phyloP scores from a whole-genome alignment of 805 yeast species.

The Kodamaea hsintzibuensis region DNA sequence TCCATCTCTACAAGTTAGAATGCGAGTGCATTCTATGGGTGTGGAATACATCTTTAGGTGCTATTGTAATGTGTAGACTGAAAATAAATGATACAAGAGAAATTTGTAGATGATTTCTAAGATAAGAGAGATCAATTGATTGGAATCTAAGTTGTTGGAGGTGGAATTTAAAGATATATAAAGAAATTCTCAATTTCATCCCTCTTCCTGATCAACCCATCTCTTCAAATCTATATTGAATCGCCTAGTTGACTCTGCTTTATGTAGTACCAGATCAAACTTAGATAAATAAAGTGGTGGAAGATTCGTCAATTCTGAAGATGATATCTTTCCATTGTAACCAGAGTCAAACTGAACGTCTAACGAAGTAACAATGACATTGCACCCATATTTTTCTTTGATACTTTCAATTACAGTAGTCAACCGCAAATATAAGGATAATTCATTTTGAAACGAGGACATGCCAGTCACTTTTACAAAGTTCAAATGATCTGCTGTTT shows the following conservation, averaged over 20 bases:
- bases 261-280: not conserved
- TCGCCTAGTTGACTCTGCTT: not conserved
- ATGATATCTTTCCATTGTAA: conserved; percentile 8
- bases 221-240: not conserved
- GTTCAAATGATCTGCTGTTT: conserved; percentile 9
- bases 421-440: conserved; percentile 18
- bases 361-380: conserved; percentile 30
- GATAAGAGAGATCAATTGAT: not conserved
- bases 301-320: not conserved
- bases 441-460: conserved; percentile 5
- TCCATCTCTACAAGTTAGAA: not conserved
- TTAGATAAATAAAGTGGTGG: not conserved
- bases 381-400: conserved; percentile 24
- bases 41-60: not conserved
- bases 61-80: not conserved
- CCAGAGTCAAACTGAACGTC: conserved; percentile 34
- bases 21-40: not conserved
- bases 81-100: not conserved
- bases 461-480: conserved; percentile 10
- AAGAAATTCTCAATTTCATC: too few relatives aligned
- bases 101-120: not conserved
- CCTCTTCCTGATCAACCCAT: not conserved
- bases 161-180: too few relatives aligned
- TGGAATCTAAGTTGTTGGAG: too few relatives aligned
- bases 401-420: conserved; percentile 12